Percentiles rank a stretch among this genome's conserved stretches.
Conservation (phyloP, 1,284 basidiomycete genomes). For the Ganoderma meredithae region DNA sequence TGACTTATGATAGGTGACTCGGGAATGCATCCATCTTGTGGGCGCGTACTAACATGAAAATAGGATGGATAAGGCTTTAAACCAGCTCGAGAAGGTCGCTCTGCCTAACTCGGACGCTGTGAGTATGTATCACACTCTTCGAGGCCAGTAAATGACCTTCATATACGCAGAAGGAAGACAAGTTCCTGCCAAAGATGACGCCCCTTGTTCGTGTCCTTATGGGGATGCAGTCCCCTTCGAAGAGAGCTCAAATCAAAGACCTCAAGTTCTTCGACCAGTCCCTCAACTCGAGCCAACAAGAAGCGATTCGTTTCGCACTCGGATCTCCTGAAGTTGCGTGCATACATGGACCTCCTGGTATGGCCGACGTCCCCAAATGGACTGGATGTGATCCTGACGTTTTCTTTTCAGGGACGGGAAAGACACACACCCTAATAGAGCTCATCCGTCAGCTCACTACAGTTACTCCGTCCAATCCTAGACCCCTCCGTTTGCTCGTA, state of each 20-base stretch:
- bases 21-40: neutral
- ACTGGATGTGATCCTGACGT: slow-evolving; percentile 7
- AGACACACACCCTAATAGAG: slow-evolving; percentile 92
- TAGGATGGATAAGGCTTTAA: slow-evolving; percentile 86
- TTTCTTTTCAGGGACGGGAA: slow-evolving; percentile 78
- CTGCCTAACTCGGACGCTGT: slow-evolving; percentile 41
- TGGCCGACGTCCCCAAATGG: slow-evolving; percentile 11
- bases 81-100: slow-evolving; percentile 63
- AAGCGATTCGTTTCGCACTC: slow-evolving; percentile 80
- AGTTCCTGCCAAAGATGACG: slow-evolving; percentile 51
- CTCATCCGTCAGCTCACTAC: slow-evolving; percentile 85
- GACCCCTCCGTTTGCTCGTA: slow-evolving; percentile 72
- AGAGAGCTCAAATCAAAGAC: slow-evolving; percentile 44
- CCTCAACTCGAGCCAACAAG: slow-evolving; percentile 86
- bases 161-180: slow-evolving; percentile 34
- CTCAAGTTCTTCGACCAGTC: slow-evolving; percentile 79
- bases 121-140: slow-evolving; percentile 9
- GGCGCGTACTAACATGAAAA: neutral
- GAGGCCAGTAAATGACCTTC: too few species aligned
- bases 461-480: slow-evolving; percentile 53
- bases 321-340: slow-evolving; percentile 83
- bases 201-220: slow-evolving; percentile 72
- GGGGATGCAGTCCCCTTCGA: slow-evolving; percentile 59
- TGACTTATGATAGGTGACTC: slow-evolving; percentile 86
- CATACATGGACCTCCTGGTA: slow-evolving; percentile 97